These are phyloP conservation scores for Leccinum fallax DNA, from an alignment of 1,284 basidiomycete genomes.

Conservation along the genomic window DNA sequence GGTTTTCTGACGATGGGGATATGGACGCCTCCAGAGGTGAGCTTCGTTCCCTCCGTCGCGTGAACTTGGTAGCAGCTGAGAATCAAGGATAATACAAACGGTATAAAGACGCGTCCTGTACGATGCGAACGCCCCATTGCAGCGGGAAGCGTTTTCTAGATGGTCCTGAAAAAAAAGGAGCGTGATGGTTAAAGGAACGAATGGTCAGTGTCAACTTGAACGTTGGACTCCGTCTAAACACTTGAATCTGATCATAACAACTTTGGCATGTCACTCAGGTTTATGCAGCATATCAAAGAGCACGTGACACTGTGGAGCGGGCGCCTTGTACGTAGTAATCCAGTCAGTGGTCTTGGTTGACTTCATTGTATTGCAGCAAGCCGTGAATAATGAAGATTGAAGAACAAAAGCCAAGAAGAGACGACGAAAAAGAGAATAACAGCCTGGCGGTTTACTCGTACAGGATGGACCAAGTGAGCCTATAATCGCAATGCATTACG, in stretches of 20 bases:
- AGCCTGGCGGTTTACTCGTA: constrained; percentile 21
- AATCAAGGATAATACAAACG: constrained; percentile 7
- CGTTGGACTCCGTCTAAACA: not conserved
- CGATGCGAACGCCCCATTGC: constrained; percentile 14
- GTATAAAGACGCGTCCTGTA: constrained; percentile 9
- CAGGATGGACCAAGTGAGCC: constrained; percentile 8
- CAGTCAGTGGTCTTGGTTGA: not conserved
- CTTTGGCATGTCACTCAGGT: not conserved
- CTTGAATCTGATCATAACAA: not conserved
- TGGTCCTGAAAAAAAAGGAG: not conserved
- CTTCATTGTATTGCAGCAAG: constrained; percentile 1
- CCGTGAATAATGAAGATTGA: constrained; percentile 3
- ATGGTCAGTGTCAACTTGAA: not conserved
- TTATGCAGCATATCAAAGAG: not conserved
- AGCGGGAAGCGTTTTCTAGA: constrained; percentile 1
- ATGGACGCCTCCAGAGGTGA: constrained; percentile 24
- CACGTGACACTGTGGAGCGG: not conserved
- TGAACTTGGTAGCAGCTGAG: constrained; percentile 4
- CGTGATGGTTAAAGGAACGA: not conserved
- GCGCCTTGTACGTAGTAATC: not conserved
- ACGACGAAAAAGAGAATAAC: constrained; percentile 1
- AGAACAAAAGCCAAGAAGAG: constrained; percentile 11
- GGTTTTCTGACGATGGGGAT: constrained; percentile 25
- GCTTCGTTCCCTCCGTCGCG: constrained; percentile 1
- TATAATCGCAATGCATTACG: constrained; percentile 19